Percentiles rank a stretch among this genome's conserved stretches.
Evolutionary conservation across 192 early-diverging fungal genomes (phyloP).

Genomic region (Polychytrium aggregatum): DNA sequence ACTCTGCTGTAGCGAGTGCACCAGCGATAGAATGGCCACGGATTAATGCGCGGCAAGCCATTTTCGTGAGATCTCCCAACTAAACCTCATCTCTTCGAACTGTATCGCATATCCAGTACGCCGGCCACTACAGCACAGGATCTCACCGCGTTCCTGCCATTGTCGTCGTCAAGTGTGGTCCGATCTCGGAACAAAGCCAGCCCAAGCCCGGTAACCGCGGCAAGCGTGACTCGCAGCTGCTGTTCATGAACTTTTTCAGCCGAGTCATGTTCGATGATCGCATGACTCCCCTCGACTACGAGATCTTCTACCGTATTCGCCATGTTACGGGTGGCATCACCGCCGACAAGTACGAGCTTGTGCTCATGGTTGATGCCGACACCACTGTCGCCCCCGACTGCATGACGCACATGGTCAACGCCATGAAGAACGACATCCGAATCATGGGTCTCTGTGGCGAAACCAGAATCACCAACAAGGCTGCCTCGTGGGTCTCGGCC

Average conservation of each 20-base stretch:
- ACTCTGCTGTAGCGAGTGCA: too few species aligned
- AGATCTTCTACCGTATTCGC: slow-evolving; percentile 71
- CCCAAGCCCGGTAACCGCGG: too few species aligned
- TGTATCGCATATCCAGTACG: too few species aligned
- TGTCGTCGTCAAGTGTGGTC: slow-evolving; percentile 30
- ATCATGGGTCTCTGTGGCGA: slow-evolving; percentile 96
- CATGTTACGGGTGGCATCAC: too few species aligned
- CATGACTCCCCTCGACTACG: slow-evolving; percentile 85
- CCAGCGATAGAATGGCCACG: too few species aligned
- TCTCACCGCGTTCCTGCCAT: slow-evolving; percentile 14
- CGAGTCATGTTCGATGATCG: slow-evolving; percentile 72
- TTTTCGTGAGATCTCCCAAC: too few species aligned
- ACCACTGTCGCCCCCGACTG: slow-evolving; percentile 71
- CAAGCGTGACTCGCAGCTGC: too few species aligned
- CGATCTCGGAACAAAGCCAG: slow-evolving; percentile 20
- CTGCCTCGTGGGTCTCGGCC: slow-evolving; percentile 69
- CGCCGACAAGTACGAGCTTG: slow-evolving; percentile 51
- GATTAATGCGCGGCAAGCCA: too few species aligned
- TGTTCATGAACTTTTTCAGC: slow-evolving; percentile 90
- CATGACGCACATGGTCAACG: slow-evolving; percentile 62
- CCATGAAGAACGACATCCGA: slow-evolving; percentile 69
- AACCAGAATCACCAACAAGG: slow-evolving; percentile 90
- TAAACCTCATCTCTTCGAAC: too few species aligned
- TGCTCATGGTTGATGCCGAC: slow-evolving; percentile 77
- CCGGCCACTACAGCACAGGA: slow-evolving; percentile 4